phyloP scores from a whole-genome alignment of 768 basidiomycete genomes.

The Trametes cubensis region DNA sequence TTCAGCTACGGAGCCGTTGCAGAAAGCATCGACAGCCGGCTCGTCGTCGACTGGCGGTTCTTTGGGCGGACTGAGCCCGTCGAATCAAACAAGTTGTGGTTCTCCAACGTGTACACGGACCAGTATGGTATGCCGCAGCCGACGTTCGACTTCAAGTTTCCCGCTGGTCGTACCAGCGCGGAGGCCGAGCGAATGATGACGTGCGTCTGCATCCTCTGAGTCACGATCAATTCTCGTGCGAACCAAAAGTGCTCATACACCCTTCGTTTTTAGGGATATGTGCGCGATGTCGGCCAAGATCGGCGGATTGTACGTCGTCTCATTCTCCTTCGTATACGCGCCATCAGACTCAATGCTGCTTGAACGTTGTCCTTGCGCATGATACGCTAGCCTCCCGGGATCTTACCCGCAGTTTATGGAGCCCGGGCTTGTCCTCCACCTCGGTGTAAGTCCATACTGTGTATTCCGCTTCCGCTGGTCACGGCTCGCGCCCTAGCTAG shows the following conservation, averaged over 20 bases:
- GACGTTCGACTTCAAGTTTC: constrained; percentile 32
- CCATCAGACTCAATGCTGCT: too few relatives aligned
- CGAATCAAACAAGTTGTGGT: constrained; percentile 25
- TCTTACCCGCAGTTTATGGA: constrained; percentile 39
- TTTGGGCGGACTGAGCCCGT: constrained; percentile 29
- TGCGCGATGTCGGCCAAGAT: constrained; percentile 34
- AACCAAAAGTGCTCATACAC: too few relatives aligned
- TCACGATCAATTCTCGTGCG: neutral
- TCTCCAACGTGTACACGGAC: constrained; percentile 29
- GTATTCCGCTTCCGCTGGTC: neutral
- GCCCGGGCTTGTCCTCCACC: constrained; percentile 28
- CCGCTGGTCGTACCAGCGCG: constrained; percentile 16
- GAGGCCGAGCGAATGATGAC: constrained; percentile 29
- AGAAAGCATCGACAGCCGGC: constrained; percentile 33
- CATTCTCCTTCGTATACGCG: neutral
- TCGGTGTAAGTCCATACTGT: constrained; percentile 16
- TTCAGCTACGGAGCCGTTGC: constrained; percentile 40
- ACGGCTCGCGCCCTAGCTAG: too few relatives aligned
- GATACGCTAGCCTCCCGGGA: constrained; percentile 32
- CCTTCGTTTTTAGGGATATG: constrained; percentile 27
- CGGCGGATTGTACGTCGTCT: constrained; percentile 30
- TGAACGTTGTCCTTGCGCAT: too few relatives aligned
- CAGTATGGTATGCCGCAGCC: constrained; percentile 40
- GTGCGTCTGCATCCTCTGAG: constrained; percentile 8
- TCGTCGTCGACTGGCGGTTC: constrained; percentile 39